A percentile compares a stretch with the other conserved stretches of the same genome.
phyloP scores from a whole-genome alignment of 495 filamentous ascomycete species.

The Saxispiralis lemnorum region DNA sequence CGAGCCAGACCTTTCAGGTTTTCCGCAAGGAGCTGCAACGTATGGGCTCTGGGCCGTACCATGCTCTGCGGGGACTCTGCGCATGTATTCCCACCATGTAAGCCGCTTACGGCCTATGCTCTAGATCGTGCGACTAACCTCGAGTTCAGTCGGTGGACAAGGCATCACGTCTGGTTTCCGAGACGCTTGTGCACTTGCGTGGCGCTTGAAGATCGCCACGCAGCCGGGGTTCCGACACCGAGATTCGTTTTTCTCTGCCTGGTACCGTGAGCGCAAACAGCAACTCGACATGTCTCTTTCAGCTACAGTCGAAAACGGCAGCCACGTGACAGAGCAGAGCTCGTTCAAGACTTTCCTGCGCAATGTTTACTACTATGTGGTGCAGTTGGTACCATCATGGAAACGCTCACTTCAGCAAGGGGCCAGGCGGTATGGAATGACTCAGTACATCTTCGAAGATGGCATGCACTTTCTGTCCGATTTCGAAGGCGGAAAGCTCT shows the following conservation, averaged over 20 bases:
- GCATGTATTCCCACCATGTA: conserved; percentile 41
- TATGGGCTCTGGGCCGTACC: conserved; percentile 30
- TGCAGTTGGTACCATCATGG: no score
- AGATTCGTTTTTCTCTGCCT: not conserved
- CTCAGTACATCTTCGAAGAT: no score
- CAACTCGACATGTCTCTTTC: not conserved
- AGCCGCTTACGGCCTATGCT: no score
- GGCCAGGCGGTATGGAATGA: no score
- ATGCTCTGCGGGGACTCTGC: conserved; percentile 36
- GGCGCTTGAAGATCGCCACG: conserved; percentile 26
- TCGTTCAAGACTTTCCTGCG: not conserved
- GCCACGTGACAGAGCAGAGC: not conserved
- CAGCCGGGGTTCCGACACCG: not conserved
- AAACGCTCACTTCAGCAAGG: no score
- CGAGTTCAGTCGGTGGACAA: conserved; percentile 37
- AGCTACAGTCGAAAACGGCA: not conserved
- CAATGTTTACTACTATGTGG: no score
- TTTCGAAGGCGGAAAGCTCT: no score
- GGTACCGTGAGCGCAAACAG: not conserved
- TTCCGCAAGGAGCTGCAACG: conserved; percentile 32
- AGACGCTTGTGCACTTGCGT: conserved; percentile 26
- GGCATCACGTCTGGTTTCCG: conserved; percentile 33
- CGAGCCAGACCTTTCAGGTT: conserved; percentile 35
- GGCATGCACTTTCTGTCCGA: no score
- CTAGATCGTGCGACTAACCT: no score